phyloP scores from a whole-genome alignment of 2,329 filamentous ascomycete species.

The Niveomyces coronatus region DNA sequence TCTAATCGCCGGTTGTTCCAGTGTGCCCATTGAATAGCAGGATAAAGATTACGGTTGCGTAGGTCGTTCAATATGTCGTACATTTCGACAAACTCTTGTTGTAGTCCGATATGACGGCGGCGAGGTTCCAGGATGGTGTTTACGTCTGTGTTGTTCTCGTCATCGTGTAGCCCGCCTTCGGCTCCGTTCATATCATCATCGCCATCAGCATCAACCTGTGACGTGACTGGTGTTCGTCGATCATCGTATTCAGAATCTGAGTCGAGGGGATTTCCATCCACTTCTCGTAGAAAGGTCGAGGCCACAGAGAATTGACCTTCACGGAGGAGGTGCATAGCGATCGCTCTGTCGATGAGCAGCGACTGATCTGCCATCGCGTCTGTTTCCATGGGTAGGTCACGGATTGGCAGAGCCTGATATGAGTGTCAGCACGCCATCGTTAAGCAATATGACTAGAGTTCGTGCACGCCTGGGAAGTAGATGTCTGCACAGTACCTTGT shows the following conservation, averaged over 20 bases:
- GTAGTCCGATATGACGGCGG: conserved; percentile 40
- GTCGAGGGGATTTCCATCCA: conserved; percentile 26
- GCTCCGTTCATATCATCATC: conserved; percentile 18
- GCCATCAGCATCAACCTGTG: conserved; percentile 15
- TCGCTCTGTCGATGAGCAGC: conserved; percentile 77
- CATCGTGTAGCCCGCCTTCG: neutral
- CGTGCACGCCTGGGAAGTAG: neutral
- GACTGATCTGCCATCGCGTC: conserved; percentile 70
- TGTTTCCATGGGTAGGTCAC: conserved; percentile 64
- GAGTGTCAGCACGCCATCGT: conserved; percentile 13
- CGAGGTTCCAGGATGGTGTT: neutral
- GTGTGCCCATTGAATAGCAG: conserved; percentile 81
- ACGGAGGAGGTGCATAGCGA: conserved; percentile 90
- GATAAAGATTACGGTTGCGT: conserved; percentile 61
- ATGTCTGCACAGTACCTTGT: conserved; percentile 57
- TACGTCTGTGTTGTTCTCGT: neutral
- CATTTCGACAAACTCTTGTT: conserved; percentile 77
- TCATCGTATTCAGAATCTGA: neutral
- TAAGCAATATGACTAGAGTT: conserved; percentile 9
- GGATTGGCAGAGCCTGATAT: conserved; percentile 30
- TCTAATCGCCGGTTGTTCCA: conserved; percentile 62
- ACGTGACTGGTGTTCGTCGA: conserved; percentile 9
- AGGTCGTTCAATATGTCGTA: conserved; percentile 78
- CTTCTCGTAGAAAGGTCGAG: conserved; percentile 72
- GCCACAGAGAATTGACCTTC: conserved; percentile 91